Conservation (phyloP, 129 eudicot species). For the Flaveria bidentis region DNA sequence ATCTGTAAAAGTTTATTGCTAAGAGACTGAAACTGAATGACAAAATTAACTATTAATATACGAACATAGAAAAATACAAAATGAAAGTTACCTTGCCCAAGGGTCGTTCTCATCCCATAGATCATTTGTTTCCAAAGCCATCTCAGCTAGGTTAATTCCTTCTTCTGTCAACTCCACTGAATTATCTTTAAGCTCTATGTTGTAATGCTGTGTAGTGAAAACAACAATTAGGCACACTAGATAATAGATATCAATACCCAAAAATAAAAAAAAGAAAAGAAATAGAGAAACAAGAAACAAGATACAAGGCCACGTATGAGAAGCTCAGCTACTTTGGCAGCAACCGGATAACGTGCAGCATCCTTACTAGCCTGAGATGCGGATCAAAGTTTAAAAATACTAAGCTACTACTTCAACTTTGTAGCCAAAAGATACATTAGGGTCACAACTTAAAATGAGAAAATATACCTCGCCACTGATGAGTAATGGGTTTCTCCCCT, state of each 20-base stretch:
- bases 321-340: constrained; percentile 98
- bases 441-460: constrained; percentile 2
- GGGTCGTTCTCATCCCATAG: constrained; percentile 99
- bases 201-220: constrained; percentile 70
- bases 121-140: constrained; percentile 93
- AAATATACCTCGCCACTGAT: constrained; percentile 84
- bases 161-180: constrained; percentile 95
- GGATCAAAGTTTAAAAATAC: not conserved
- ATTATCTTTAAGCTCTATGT: constrained; percentile 83
- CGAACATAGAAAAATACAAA: not conserved
- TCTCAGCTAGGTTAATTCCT: constrained; percentile 85
- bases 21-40: constrained; percentile 16
- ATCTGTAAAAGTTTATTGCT: constrained; percentile 50
- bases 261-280: constrained; percentile 5
- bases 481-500: constrained; percentile 93
- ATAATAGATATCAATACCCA: not conserved
- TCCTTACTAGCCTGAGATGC: constrained; percentile 73
- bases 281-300: constrained; percentile 21
- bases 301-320: constrained; percentile 69
- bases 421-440: constrained; percentile 7
- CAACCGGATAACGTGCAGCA: constrained; percentile 97
- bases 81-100: constrained; percentile 81
- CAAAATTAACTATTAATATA: constrained; percentile 3
- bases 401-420: not conserved
- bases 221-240: not conserved